A percentile compares a stretch with the other conserved stretches of the same genome.
Conservation (phyloP, 306 rosid genomes). For the Carpinus viminea region DNA sequence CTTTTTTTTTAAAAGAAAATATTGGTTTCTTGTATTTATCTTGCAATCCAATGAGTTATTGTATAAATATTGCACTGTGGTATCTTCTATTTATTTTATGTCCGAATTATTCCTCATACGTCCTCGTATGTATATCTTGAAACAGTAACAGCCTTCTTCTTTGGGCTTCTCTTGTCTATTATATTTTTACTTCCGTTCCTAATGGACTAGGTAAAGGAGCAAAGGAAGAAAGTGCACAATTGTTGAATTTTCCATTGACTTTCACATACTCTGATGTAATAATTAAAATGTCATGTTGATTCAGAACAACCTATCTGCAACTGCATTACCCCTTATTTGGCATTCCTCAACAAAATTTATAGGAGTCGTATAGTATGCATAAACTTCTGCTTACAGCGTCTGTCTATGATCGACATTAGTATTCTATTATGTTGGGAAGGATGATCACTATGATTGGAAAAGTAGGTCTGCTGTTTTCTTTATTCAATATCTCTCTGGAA, state of each 20-base stretch:
- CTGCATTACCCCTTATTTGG: slow-evolving; percentile 8
- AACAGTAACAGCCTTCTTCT: neutral
- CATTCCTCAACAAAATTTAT: slow-evolving; percentile 6
- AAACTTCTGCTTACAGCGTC: neutral
- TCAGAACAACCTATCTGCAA: neutral
- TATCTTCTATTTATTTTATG: slow-evolving; percentile 1
- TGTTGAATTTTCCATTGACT: neutral
- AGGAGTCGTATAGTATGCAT: slow-evolving; percentile 6
- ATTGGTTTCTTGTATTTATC: neutral
- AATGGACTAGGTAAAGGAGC: neutral
- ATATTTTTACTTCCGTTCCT: neutral
- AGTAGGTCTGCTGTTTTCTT: neutral
- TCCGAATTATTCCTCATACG: slow-evolving; percentile 2
- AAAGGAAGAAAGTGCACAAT: neutral
- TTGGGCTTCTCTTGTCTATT: neutral
- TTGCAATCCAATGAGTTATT: neutral
- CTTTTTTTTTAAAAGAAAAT: neutral
- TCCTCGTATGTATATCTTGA: neutral
- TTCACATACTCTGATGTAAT: neutral
- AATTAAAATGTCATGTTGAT: neutral
- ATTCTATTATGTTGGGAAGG: slow-evolving; percentile 9
- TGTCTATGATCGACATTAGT: neutral
- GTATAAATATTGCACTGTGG: neutral
- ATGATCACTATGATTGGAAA: neutral
- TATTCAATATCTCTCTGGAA: neutral